These are phyloP conservation scores for Lasiosphaeriaceae sp. DNA, from an alignment of 495 filamentous ascomycete genomes.

Conservation along the genomic window DNA sequence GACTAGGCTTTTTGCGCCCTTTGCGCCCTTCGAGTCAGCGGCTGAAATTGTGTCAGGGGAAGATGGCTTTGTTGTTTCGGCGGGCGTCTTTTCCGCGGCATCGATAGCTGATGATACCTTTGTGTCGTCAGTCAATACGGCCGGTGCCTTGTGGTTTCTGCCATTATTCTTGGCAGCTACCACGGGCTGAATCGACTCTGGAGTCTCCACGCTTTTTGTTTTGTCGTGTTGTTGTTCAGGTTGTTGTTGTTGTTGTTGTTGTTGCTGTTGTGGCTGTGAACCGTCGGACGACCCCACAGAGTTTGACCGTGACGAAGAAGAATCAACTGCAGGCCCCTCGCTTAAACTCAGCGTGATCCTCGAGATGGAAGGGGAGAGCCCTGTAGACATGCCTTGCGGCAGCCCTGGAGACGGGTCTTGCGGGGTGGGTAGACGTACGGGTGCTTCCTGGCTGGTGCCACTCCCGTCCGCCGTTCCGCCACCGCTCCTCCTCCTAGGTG, in stretches of 20 bases:
- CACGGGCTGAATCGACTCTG: slow-evolving; percentile 7
- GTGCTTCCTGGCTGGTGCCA: slow-evolving; percentile 5
- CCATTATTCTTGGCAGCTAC: neutral
- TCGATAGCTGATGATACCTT: neutral
- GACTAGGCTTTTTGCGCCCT: neutral
- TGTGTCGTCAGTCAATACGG: no score
- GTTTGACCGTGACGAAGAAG: neutral
- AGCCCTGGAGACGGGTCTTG: slow-evolving; percentile 19
- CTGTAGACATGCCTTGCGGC: slow-evolving; percentile 12
- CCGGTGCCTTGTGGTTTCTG: no score
- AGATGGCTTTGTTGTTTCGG: neutral
- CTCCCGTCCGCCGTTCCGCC: neutral
- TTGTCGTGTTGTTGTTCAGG: neutral
- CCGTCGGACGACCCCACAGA: neutral
- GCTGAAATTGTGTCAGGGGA: no score
- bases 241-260: neutral
- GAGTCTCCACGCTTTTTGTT: neutral
- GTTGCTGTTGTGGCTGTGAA: neutral
- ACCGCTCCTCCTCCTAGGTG: neutral
- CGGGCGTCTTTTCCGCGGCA: neutral
- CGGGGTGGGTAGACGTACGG: slow-evolving; percentile 5
- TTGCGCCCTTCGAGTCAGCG: no score
- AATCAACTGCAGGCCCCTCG: slow-evolving; percentile 2
- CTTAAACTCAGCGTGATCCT: slow-evolving; percentile 17
- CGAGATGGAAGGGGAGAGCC: slow-evolving; percentile 28